These are phyloP conservation scores for Triticum monococcum DNA, from an alignment of 176 grass and related monocot species.

Conservation along the genomic window DNA sequence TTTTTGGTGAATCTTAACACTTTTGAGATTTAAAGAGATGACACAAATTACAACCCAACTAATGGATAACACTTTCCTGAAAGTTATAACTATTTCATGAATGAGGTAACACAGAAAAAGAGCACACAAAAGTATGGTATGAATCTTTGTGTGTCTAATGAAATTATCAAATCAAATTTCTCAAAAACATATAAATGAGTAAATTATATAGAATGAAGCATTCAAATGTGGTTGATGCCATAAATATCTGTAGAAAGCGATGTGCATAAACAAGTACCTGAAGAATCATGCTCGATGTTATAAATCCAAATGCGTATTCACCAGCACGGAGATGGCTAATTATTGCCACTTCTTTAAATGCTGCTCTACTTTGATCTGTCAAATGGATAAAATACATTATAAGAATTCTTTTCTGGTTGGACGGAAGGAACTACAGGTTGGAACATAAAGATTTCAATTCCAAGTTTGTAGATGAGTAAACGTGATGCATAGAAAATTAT, in stretches of 20 bases:
- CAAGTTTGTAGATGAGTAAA: background rate
- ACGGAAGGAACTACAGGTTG: slow-evolving; percentile 7
- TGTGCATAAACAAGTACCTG: slow-evolving; percentile 54
- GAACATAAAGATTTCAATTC: slow-evolving; percentile 9
- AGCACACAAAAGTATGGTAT: background rate
- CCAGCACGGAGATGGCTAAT: slow-evolving; percentile 88
- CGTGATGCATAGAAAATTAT: background rate
- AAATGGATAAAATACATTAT: slow-evolving; percentile 1
- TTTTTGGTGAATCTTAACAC: background rate
- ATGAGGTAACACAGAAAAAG: background rate
- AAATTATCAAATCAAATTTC: background rate
- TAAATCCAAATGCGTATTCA: slow-evolving; percentile 98
- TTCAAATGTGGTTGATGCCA: background rate
- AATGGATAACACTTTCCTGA: background rate
- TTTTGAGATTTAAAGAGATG: background rate
- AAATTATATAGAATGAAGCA: background rate
- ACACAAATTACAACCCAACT: background rate
- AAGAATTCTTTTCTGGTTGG: background rate
- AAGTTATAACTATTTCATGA: background rate
- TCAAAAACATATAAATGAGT: background rate
- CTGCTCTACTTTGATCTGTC: slow-evolving; percentile 94
- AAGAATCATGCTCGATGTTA: slow-evolving; percentile 83
- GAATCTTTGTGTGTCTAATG: background rate
- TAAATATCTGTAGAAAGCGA: slow-evolving; percentile 5
- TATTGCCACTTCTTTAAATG: slow-evolving; percentile 95